Evolutionary conservation across 1,139 yeast species (phyloP), one percentile per base, ranked within the genome.

Genomic region (Blastobotrys raffinosifermentans): DNA sequence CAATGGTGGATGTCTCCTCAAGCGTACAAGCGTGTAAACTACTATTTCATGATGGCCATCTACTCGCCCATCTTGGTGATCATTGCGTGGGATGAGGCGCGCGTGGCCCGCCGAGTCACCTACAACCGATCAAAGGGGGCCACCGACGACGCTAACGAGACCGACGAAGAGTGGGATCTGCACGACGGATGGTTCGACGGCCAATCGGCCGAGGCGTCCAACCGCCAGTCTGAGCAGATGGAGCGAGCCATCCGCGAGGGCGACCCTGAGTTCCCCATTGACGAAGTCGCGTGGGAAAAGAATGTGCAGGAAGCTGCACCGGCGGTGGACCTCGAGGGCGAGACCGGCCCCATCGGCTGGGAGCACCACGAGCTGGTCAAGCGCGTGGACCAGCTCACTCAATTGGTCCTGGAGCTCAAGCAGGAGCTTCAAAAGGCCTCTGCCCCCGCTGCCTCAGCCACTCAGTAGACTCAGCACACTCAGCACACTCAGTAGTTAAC

Each of bases 141-240:
- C 14, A 66, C 82, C 0, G 94, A 85, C 56, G 96, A 86, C 60
- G 86, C 89, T 18, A 84, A 84, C 56, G 93, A 83, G 52, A 55
- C 66, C 25, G 86, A 86, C 50, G 72, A 80, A 13, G 89, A 81
- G 54, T 85, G 94, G 94, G 85, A 81, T 49, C 66, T 85, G 49
- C 73, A 81, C 7, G 94, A 85, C 57, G 95, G 95, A 0, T 85
- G 70, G 52, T 73, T 62, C 26, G 70, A 67, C 7, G 72, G 52
- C 21, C 44, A 40, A 8, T 43, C 38, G 4, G 19, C 26, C 10
- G 38, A 11, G 10, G 41, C 41, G 9, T 31, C 42, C 72, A 45
- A 43, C 15, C 29, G 39, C 10, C 52, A 51, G 34, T 19, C 37
- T 14, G 44, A 39, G 16, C 52, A 68, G 29, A 89, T 87, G 10